phyloP scores from a whole-genome alignment of 169 alveolate genomes.

The Toxoplasma gondii region DNA sequence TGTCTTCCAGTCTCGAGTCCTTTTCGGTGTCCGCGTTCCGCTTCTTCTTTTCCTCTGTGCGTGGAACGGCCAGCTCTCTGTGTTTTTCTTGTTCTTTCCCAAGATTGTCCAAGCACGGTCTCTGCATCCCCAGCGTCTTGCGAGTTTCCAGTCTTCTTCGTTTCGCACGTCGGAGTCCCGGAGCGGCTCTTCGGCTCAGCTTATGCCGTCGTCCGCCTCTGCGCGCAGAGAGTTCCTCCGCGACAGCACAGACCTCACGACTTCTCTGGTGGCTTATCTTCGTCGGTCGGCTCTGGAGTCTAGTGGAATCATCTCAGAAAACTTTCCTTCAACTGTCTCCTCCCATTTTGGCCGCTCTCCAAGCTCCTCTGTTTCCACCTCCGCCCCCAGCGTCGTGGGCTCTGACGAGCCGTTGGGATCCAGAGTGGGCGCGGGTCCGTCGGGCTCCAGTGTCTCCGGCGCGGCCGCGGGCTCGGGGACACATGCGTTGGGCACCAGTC shows the following conservation, averaged over 20 bases:
- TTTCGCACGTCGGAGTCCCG: background rate
- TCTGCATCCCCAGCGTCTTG: constrained; percentile 25
- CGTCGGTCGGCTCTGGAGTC: background rate
- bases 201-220: background rate
- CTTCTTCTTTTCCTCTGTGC: background rate
- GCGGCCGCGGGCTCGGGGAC: background rate
- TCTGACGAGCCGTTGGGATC: background rate
- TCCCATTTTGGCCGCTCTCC: background rate
- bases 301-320: background rate
- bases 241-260: constrained; percentile 5
- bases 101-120: constrained; percentile 34
- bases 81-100: too few species aligned
- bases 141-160: background rate
- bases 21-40: background rate
- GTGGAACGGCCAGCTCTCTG: too few species aligned
- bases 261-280: background rate
- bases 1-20: too few species aligned
- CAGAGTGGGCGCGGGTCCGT: background rate
- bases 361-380: background rate
- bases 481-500: background rate
- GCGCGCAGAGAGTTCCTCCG: constrained; percentile 1
- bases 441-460: background rate
- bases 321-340: background rate
- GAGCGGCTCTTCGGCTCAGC: background rate
- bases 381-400: background rate